These are phyloP conservation scores for Entomortierella lignicola DNA, from an alignment of 192 early-diverging fungal species.

Conservation along the genomic window DNA sequence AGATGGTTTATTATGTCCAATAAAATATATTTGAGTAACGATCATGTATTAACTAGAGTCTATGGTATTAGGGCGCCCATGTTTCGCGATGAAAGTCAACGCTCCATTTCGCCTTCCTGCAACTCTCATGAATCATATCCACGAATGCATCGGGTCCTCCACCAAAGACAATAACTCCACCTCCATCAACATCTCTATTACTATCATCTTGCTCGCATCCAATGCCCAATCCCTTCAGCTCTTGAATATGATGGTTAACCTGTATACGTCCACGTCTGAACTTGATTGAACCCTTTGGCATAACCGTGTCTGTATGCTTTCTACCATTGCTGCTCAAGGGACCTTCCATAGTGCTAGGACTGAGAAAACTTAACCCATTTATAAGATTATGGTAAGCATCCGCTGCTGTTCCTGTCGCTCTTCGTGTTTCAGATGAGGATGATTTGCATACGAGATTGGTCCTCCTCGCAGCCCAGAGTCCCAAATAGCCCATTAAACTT, in stretches of 20 bases:
- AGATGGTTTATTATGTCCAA: no score
- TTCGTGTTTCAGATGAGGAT: not conserved
- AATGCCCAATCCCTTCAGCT: slow-evolving; percentile 25
- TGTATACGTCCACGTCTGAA: slow-evolving; percentile 43
- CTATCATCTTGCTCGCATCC: slow-evolving; percentile 4
- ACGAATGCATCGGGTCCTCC: slow-evolving; percentile 51
- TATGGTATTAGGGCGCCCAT: slow-evolving; percentile 22
- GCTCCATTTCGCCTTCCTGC: slow-evolving; percentile 30
- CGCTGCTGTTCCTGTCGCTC: not conserved
- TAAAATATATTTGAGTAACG: not conserved
- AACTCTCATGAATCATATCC: slow-evolving; percentile 40
- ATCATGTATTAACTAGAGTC: not conserved
- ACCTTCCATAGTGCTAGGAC: not conserved
- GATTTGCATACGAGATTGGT: not conserved
- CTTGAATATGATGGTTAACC: slow-evolving; percentile 51
- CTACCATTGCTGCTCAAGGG: not conserved
- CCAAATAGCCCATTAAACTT: slow-evolving; percentile 17
- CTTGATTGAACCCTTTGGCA: slow-evolving; percentile 7
- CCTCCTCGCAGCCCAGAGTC: slow-evolving; percentile 25
- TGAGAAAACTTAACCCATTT: slow-evolving; percentile 5
- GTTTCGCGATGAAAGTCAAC: slow-evolving; percentile 51
- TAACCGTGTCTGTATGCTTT: not conserved
- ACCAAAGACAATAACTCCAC: slow-evolving; percentile 45
- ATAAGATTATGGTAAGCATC: slow-evolving; percentile 11
- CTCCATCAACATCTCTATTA: not conserved